Base-by-base conservation (phyloP, 2,329 filamentous ascomycete species). In the Colletotrichum tofieldiae region DNA sequence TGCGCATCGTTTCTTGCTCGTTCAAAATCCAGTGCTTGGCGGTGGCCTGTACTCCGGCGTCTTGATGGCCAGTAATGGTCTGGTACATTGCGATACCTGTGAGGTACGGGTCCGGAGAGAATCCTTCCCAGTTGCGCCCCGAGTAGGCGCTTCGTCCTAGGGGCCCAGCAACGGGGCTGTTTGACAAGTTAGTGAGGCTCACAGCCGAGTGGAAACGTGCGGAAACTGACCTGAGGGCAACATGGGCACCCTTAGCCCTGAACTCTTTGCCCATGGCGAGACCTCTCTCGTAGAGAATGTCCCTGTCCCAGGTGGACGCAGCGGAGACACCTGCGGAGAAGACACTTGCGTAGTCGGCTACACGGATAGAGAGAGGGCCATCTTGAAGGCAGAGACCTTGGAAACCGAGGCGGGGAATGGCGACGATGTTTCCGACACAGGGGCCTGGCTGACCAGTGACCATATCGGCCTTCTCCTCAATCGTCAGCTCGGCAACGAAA, bases 201-300 rank as follows among this genome's bases (percentile, higher is more conserved):
- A 9, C n/a, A 8, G 14, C 32, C 3, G 2, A 26, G 32, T 41
- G 5, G 18, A 12, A 3, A 11, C 51, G 5, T 7, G 20, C 9
- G 11, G 20, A 32, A n/a, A 51, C 29, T 3, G 12, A 41, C 37
- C 74, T 77, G 35, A 95, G 86, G 75, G 91, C 89, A 37, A 94
- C 84, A 78, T 95, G 92, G 29, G 93, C 87, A 69, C 93, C 93
- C 83, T 95, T 95, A 74, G 82, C 91, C 75, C 87, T 89, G 79
- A 93, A 91, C 80, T 96, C 93, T 60, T 79, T 55, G 23, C 83
- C 85, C 83, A 86, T 83, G 60, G 83, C 84, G 67, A 77, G 76
- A 26, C 81, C 82, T 64, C 83, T 75, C 52, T 79, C 78, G 74
- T 84, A 84, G 70, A 93, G 90, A 54, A 96, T 86, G 11, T 88